A percentile compares a stretch with the other conserved stretches of the same genome.
phyloP scores from a whole-genome alignment of 2,329 filamentous ascomycete species.

The Fusarium piperis region DNA sequence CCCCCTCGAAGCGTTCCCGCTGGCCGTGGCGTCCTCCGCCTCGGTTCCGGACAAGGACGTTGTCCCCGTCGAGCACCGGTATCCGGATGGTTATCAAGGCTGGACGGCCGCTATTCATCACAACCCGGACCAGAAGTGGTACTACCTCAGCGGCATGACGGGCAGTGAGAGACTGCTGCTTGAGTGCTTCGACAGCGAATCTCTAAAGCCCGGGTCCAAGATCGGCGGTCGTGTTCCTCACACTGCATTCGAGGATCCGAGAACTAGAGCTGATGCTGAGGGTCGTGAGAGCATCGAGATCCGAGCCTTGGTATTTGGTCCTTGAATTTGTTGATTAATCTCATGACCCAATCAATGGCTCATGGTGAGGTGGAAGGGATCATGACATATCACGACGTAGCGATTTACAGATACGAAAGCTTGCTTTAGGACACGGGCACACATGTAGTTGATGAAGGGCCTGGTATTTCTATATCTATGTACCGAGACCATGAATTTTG shows the following conservation, averaged over 20 bases:
- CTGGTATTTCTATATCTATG: slow-evolving; percentile 37
- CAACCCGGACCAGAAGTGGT: slow-evolving; percentile 74
- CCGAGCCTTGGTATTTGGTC: slow-evolving; percentile 82
- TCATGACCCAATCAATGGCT: not conserved
- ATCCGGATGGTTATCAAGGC: slow-evolving; percentile 70
- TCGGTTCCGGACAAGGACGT: slow-evolving; percentile 71
- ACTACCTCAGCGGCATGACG: slow-evolving; percentile 83
- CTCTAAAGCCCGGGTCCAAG: slow-evolving; percentile 56
- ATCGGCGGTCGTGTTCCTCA: slow-evolving; percentile 73
- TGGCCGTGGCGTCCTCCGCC: slow-evolving; percentile 74
- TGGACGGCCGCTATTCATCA: slow-evolving; percentile 77
- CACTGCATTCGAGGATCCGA: slow-evolving; percentile 81
- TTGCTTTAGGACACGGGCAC: not conserved
- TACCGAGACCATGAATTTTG: slow-evolving; percentile 16
- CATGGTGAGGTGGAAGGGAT: not conserved
- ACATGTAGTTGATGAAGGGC: slow-evolving; percentile 12
- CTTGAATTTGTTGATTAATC: slow-evolving; percentile 44
- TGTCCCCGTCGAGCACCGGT: slow-evolving; percentile 77
- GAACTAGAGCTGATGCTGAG: slow-evolving; percentile 74
- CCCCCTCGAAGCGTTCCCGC: slow-evolving; percentile 72
- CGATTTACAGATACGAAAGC: not conserved
- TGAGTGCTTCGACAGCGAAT: slow-evolving; percentile 80
- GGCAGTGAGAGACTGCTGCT: slow-evolving; percentile 77
- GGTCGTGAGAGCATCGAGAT: slow-evolving; percentile 91
- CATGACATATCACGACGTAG: not conserved